Evolutionary conservation across 2,329 filamentous ascomycete genomes (phyloP), one percentile per base, ranked within the genome.

Genomic region (Fusarium verticillioides): DNA sequence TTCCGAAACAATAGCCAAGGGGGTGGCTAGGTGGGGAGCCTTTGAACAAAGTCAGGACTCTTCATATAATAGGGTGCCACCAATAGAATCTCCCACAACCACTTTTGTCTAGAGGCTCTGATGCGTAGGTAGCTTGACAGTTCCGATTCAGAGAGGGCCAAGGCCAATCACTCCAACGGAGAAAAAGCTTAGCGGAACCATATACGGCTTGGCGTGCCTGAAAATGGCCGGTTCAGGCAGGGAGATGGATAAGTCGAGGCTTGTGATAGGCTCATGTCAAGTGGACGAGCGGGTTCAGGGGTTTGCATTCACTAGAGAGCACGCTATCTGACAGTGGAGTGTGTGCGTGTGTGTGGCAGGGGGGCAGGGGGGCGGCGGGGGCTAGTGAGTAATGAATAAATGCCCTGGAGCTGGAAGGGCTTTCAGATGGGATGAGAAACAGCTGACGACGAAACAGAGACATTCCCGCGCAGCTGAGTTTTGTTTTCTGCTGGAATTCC

Each of bases 1-100:
- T 47, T 70, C 52, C 56, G 65, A 73, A 73, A 73, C 70, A 67
- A 52, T 63, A 63, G 54, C 47, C 63, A 52, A 32, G 36, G 36
- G 42, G n/a, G 23, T 23, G 23, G 23, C 23, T 23, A 23, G 18
- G 16, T 5, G 32, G 5, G 15, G 40, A 12, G 30, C 37, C 49
- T 47, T 68, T n/a, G 46, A 16, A 47, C 54, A 58, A 58, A 58
- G 30, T 28, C 26, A 58, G 54, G 43, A 40, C 23, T 34, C 16
- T 28, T 46, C n/a, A 60, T 36, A 47, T 37, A 23, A 60, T 10
- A 52, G 16, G 26, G 56, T 54, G 26, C 43, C 56, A 23, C 63
- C 39, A 59, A 64, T 59, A 47, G 37, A 15, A 36, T 7, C n/a
- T 21, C n/a, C n/a, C 23, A 52, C 28, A n/a, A 5, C 12, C 34